Evolutionary conservation across 2,329 filamentous ascomycete genomes (phyloP).

Genomic region (Hypoxylon sp.): DNA sequence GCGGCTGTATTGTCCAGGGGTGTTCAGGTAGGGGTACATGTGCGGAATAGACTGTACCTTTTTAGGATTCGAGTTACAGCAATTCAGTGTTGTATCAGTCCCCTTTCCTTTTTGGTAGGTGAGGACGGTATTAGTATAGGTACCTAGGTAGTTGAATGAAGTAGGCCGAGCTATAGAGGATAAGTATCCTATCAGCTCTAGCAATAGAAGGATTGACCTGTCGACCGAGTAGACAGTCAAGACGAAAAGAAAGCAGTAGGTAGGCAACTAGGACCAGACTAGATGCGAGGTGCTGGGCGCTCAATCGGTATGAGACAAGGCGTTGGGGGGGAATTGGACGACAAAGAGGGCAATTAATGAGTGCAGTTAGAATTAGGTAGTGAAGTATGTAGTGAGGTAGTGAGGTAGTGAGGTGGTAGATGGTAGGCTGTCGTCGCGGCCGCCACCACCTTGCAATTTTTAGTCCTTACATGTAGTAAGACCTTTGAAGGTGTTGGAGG

Average conservation of each 20-base stretch:
- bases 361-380: constrained; percentile 18
- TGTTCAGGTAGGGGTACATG: constrained; percentile 39
- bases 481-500: constrained; percentile 28
- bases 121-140: background rate
- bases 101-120: constrained; percentile 23
- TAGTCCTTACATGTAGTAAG: constrained; percentile 35
- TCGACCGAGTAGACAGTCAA: constrained; percentile 6
- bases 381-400: constrained; percentile 20
- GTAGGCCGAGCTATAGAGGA: constrained; percentile 11
- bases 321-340: background rate
- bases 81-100: constrained; percentile 13
- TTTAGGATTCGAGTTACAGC: constrained; percentile 21
- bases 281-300: constrained; percentile 29
- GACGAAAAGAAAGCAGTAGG: constrained; percentile 17
- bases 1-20: constrained; percentile 40
- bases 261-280: constrained; percentile 40
- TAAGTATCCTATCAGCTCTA: constrained; percentile 18
- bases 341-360: constrained; percentile 22
- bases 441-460: constrained; percentile 26
- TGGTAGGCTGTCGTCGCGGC: constrained; percentile 35
- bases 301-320: constrained; percentile 21
- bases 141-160: constrained; percentile 12
- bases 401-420: constrained; percentile 23
- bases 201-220: constrained; percentile 14
- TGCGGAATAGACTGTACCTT: constrained; percentile 35